Evolutionary conservation across 2,329 filamentous ascomycete genomes (phyloP), one percentile per base, ranked within the genome.

Genomic region (Colletotrichum paranaense): DNA sequence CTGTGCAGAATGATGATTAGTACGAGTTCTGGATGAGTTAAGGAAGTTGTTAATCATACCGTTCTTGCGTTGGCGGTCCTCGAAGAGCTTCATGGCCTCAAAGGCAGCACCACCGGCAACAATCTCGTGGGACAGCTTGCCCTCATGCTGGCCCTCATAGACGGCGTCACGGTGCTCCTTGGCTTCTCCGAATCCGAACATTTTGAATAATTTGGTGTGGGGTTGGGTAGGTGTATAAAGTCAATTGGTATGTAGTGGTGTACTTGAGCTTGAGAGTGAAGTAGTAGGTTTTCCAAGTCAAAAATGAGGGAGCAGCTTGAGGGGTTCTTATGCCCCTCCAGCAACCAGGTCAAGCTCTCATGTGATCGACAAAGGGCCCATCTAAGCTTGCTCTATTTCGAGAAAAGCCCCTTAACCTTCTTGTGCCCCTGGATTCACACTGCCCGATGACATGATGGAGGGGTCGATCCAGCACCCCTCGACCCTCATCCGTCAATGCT

Each of bases 21-120:
- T 22, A 3, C 2, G 28, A 49, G 11, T 8, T 26, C 3, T 26
- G 4, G 32, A 5, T 30, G 12, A 2, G 9, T 22, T 5, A 26
- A 8, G 6, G 8, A 8, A 42, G 66, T 49, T 32, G 26, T 62
- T 32, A 0, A n/a, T 5, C 85, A 30, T 85, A 91, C 92, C 93
- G 81, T 94, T 87, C 69, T 84, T 86, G 79, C 92, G 92, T 85
- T 95, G 92, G 78, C 89, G 87, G 82, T 95, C 92, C 84, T 95
- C 93, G 78, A 92, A 95, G 26, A 92, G 86, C 87, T 95, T 95
- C 89, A 96, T 93, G 78, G 91, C 94, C 76, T 90, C 92, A 80
- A 96, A 96, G 75, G 92, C 91, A 71, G 93, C 94, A 71, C 91
- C 94, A 75, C 93, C 93, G 76, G 92, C 93, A 68, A 95, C 81